Evolutionary conservation across 1,284 basidiomycete genomes (phyloP), one percentile per base, ranked within the genome.

Genomic region (Takashimella koratensis): DNA sequence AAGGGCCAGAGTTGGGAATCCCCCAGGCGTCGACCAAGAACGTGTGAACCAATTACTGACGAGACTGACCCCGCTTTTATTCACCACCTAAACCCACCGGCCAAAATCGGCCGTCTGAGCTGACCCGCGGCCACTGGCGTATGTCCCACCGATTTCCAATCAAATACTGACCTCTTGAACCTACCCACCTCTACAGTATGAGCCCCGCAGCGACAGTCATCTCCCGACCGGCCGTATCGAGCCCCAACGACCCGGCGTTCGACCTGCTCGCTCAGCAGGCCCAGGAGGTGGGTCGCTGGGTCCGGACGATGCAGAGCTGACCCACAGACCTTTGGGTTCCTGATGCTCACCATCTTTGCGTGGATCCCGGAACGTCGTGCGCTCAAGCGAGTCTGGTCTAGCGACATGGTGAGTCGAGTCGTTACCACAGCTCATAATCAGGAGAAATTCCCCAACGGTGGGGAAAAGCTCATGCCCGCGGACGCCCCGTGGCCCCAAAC

Each of bases 141-240:
- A n/a, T n/a, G n/a, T n/a, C n/a, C n/a, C n/a, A n/a, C n/a, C n/a
- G n/a, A n/a, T n/a, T n/a, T n/a, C n/a, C n/a, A n/a, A n/a, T n/a
- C n/a, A n/a, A n/a, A n/a, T n/a, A n/a, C n/a, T n/a, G n/a, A n/a
- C n/a, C n/a, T n/a, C n/a, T n/a, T n/a, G n/a, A n/a, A n/a, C n/a
- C n/a, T n/a, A n/a, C n/a, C n/a, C n/a, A n/a, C n/a, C n/a, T n/a
- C n/a, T n/a, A n/a, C n/a, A n/a, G n/a, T n/a, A n/a, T n/a, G n/a
- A n/a, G n/a, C n/a, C n/a, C n/a, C n/a, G n/a, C n/a, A n/a, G n/a
- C n/a, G n/a, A n/a, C n/a, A n/a, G n/a, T n/a, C 6, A 52, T 52
- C 11, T 52, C 50, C 16, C 43, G 50, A 22, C 50, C 50, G 42
- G 50, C 43, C 20, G 50, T 52, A 26, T 41, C 50, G 16, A 44